Conservation (phyloP, 805 yeast genomes). For the Kockiozyma suomiensis region DNA sequence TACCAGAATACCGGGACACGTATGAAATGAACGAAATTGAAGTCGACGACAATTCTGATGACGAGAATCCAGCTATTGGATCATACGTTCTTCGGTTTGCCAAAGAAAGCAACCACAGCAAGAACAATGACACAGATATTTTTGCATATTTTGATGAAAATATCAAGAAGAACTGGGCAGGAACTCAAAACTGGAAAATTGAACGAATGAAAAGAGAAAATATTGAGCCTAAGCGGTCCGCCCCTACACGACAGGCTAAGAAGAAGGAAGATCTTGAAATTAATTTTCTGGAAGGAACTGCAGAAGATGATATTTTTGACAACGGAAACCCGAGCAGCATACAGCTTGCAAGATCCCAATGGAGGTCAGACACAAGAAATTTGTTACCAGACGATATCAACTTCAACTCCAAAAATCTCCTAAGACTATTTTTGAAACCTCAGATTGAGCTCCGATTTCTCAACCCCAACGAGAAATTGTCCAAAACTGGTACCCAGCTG, state of each 20-base stretch:
- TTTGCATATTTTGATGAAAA: constrained; percentile 81
- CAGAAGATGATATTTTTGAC: constrained; percentile 49
- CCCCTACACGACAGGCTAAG: constrained; percentile 21
- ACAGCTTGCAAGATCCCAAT: constrained; percentile 45
- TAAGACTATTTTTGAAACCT: constrained; percentile 72
- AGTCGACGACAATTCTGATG: constrained; percentile 25
- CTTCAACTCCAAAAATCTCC: constrained; percentile 68
- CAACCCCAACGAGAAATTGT: constrained; percentile 4
- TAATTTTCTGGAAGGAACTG: constrained; percentile 50
- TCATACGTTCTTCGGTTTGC: constrained; percentile 26
- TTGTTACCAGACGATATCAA: constrained; percentile 72
- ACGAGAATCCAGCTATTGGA: constrained; percentile 35
- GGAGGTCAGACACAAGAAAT: constrained; percentile 49
- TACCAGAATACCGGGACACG: constrained; percentile 4
- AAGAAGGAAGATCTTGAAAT: constrained; percentile 46
- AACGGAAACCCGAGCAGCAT: constrained; percentile 46
- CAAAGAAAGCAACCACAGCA: constrained; percentile 14
- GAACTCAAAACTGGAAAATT: constrained; percentile 89
- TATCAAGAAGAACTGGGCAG: constrained; percentile 78
- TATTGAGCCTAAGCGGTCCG: constrained; percentile 12
- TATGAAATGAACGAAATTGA: not conserved
- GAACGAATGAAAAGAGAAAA: constrained; percentile 51
- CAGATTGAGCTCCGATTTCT: constrained; percentile 26
- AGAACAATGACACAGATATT: constrained; percentile 41
- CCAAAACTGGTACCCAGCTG: not conserved